These are phyloP conservation scores for Lachnellula suecica DNA, from an alignment of 2,329 filamentous ascomycete species.

Conservation along the genomic window DNA sequence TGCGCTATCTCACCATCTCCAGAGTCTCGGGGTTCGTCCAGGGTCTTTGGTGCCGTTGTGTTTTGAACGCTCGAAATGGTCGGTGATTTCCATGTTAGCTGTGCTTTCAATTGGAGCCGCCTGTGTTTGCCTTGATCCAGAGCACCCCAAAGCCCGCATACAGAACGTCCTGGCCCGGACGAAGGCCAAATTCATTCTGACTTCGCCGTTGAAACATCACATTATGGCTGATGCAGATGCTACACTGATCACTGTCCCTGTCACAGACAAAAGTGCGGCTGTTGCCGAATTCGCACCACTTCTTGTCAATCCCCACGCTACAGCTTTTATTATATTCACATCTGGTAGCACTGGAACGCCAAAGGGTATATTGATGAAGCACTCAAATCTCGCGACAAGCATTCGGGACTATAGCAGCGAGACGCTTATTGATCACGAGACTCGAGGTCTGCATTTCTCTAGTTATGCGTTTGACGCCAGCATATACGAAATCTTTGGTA, in stretches of 20 bases:
- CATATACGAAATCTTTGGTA: slow-evolving; percentile 31
- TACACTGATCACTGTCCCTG: not conserved
- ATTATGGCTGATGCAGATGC: not conserved
- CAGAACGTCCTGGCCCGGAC: not conserved
- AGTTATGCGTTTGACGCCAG: slow-evolving; percentile 33
- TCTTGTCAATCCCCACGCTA: not conserved
- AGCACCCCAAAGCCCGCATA: not conserved
- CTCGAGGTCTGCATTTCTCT: not conserved
- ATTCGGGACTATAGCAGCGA: not conserved
- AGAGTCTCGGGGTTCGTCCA: slow-evolving; percentile 5
- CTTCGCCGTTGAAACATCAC: not conserved
- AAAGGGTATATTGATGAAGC: slow-evolving; percentile 35
- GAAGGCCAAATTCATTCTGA: not conserved
- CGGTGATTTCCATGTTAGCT: slow-evolving; percentile 24
- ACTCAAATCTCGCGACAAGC: slow-evolving; percentile 20
- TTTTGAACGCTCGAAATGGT: slow-evolving; percentile 22
- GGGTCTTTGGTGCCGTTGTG: slow-evolving; percentile 12
- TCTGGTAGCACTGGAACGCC: slow-evolving; percentile 14
- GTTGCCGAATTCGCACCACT: not conserved
- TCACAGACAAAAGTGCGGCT: not conserved
- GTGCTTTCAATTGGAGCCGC: slow-evolving; percentile 25
- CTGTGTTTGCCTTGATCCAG: slow-evolving; percentile 27
- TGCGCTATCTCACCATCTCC: slow-evolving; percentile 4
- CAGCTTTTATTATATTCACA: not conserved
- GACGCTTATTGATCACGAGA: not conserved